Base-by-base conservation (phyloP, 2,329 filamentous ascomycete genomes). In the Talaromyces sp. region DNA sequence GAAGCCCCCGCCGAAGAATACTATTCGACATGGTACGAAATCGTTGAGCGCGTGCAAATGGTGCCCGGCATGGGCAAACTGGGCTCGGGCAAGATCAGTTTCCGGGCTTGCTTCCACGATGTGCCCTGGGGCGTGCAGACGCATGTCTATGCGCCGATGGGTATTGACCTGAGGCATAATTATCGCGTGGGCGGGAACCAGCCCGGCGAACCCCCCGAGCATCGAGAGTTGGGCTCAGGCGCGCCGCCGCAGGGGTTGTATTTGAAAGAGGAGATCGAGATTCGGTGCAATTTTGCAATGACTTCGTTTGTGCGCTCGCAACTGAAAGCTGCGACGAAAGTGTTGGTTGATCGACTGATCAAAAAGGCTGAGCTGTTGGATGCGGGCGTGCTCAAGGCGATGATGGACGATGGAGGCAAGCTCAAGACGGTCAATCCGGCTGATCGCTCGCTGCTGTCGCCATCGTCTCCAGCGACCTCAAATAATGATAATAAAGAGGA, bases 101-200 rank as follows among this genome's bases (percentile, higher is more conserved):
- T 93, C 78, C 89, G 88, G 32, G 89, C 85, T 58, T 90, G 89
- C 67, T 95, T 96, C 71, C 84, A 91, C 74, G 85, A 95, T 70
- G 80, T 92, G 32, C 80, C 86, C 7, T 78, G 82, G 59, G 90
- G 91, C 17, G 75, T 96, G 32, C 88, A 92, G 77, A 95, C 91
- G n/a, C 91, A 96, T 72, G 86, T 88, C 69, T 93, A 91, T 70
- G 91, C 91, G 17, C 90, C 91, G 1, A 84, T 91, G 70, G 90
- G 90, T 19, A 82, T 95, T 58, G 86, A 93, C 64, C 89, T 95
- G 67, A 86, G 86, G 63, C 87, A 86, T 46, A 87, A 88, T 74
- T 96, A 90, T 90, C 87, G 81, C 10, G 79, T 96, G 4, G 86
- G 85, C 53, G 90, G 90, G 14, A 85, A 83, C 8, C 76, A 89